Percentiles rank a stretch among this genome's conserved stretches.
phyloP scores from a whole-genome alignment of 2,329 filamentous ascomycete genomes.

The Alternaria viburni region DNA sequence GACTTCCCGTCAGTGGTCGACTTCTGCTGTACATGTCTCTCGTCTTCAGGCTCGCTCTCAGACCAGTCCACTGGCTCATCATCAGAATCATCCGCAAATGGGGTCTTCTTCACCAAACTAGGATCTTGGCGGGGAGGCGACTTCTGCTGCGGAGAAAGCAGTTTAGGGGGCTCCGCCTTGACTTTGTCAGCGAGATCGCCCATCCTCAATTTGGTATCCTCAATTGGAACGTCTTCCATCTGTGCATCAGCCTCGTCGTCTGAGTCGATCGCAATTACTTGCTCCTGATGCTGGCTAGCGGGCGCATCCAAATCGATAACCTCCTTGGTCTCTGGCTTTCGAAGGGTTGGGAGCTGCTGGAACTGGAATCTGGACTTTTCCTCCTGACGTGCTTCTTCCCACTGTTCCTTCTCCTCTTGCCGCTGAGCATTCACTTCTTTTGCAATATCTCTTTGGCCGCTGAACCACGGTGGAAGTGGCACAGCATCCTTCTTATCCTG shows the following conservation, averaged over 20 bases:
- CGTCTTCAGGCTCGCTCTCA: constrained; percentile 56
- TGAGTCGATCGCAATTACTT: constrained; percentile 68
- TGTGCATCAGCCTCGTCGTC: constrained; percentile 58
- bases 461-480: constrained; percentile 78
- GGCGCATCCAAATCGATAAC: constrained; percentile 56
- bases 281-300: constrained; percentile 52
- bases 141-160: constrained; percentile 24
- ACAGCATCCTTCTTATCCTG: constrained; percentile 54
- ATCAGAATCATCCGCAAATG: constrained; percentile 42
- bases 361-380: constrained; percentile 67
- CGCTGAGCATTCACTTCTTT: constrained; percentile 63
- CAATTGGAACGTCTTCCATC: constrained; percentile 42
- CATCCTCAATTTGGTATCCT: constrained; percentile 46
- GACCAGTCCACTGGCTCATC: constrained; percentile 59
- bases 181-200: constrained; percentile 54
- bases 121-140: constrained; percentile 29
- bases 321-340: constrained; percentile 60
- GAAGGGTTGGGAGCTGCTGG: constrained; percentile 64
- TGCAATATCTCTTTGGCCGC: constrained; percentile 57
- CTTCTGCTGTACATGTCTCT: constrained; percentile 9
- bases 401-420: constrained; percentile 52
- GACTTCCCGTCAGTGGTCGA: not conserved
- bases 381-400: constrained; percentile 64
- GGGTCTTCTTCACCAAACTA: constrained; percentile 20
- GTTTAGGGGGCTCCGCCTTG: constrained; percentile 50